Evolutionary conservation across 2,329 filamentous ascomycete species (phyloP).

Genomic region (Myriosclerotinia curreyana): DNA sequence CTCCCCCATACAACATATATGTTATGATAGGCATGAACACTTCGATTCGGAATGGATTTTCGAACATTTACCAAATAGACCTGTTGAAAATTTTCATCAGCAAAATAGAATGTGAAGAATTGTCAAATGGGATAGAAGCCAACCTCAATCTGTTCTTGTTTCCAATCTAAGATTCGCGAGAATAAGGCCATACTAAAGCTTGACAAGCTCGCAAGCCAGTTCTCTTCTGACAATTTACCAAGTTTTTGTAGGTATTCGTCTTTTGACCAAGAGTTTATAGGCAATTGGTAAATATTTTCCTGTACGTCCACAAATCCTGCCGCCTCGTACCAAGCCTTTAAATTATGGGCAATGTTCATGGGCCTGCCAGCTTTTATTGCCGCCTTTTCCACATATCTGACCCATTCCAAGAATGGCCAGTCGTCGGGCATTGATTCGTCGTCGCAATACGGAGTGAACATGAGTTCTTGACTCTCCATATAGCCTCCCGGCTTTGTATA

Average conservation of each 20-base stretch:
- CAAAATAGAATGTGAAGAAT: no score
- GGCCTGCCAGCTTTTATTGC: slow-evolving; percentile 30
- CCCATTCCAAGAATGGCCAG: slow-evolving; percentile 34
- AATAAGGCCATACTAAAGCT: slow-evolving; percentile 36
- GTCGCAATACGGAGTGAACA: slow-evolving; percentile 43
- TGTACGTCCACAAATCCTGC: slow-evolving; percentile 56
- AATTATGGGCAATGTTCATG: slow-evolving; percentile 30
- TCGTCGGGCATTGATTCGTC: slow-evolving; percentile 41
- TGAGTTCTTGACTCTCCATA: slow-evolving; percentile 45
- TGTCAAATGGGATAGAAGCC: not conserved
- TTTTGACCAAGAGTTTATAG: slow-evolving; percentile 54
- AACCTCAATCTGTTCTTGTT: slow-evolving; percentile 37
- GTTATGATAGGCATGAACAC: slow-evolving; percentile 36
- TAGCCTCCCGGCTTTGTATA: slow-evolving; percentile 37
- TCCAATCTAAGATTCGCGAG: slow-evolving; percentile 34
- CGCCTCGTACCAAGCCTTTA: slow-evolving; percentile 39
- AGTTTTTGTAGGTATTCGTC: slow-evolving; percentile 33
- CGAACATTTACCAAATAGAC: slow-evolving; percentile 36
- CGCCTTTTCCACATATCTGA: slow-evolving; percentile 27
- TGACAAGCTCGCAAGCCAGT: slow-evolving; percentile 32
- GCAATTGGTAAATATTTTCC: slow-evolving; percentile 52
- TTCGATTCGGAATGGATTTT: slow-evolving; percentile 31
- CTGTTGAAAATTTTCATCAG: slow-evolving; percentile 15
- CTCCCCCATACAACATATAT: slow-evolving; percentile 37
- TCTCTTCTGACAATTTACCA: slow-evolving; percentile 34